Evolutionary conservation across 306 rosid genomes (phyloP).

Genomic region (Cyamopsis tetragonoloba): DNA sequence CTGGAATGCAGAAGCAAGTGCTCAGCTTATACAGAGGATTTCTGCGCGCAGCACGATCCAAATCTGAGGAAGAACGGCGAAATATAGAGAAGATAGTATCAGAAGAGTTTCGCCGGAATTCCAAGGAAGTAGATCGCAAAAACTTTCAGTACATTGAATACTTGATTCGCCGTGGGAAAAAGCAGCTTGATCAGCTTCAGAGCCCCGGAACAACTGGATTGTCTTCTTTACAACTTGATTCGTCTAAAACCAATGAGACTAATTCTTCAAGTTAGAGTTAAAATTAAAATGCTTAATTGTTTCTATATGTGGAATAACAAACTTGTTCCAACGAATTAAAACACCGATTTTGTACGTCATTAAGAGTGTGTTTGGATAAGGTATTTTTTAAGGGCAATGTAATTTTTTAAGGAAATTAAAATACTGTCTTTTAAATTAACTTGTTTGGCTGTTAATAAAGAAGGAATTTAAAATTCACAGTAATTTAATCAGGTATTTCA

Average conservation of each 20-base stretch:
- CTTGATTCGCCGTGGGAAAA: slow-evolving; percentile 67
- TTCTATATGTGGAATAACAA: no score
- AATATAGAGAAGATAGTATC: slow-evolving; percentile 59
- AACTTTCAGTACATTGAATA: slow-evolving; percentile 77
- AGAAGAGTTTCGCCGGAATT: slow-evolving; percentile 59
- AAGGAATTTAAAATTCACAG: no score
- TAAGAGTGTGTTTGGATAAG: no score
- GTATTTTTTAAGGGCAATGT: no score
- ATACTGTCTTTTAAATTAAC: no score
- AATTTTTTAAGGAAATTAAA: no score
- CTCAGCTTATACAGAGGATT: slow-evolving; percentile 74
- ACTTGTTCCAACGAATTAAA: no score
- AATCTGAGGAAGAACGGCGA: slow-evolving; percentile 51
- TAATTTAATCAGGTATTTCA: no score
- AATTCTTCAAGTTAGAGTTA: slow-evolving; percentile 15
- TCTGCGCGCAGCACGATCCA: slow-evolving; percentile 70
- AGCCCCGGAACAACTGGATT: slow-evolving; percentile 58
- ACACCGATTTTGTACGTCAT: no score
- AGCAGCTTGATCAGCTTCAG: slow-evolving; percentile 80
- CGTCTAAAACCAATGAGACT: slow-evolving; percentile 16
- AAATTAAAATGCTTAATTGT: no score
- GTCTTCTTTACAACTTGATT: slow-evolving; percentile 43
- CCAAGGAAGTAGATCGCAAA: slow-evolving; percentile 61
- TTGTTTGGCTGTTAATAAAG: no score
- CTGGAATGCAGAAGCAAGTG: slow-evolving; percentile 90